A percentile compares a stretch with the other conserved stretches of the same genome.
Evolutionary conservation across 345 rosid genomes (phyloP).

Genomic region (Syzygium aqueum): DNA sequence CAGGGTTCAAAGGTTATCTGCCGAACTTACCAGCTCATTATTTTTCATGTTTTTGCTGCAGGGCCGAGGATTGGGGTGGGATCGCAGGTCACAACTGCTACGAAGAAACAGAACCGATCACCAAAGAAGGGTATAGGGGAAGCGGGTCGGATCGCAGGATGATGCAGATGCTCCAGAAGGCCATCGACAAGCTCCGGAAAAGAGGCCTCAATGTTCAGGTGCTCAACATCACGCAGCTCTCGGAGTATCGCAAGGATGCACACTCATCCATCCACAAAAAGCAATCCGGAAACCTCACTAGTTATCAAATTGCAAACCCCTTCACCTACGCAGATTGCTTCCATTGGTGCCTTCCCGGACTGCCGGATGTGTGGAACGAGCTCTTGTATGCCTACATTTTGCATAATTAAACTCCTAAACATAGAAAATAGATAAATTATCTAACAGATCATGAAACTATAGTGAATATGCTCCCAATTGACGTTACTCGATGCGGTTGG

Average conservation of each 20-base stretch:
- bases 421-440: background rate
- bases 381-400: slow-evolving; percentile 56
- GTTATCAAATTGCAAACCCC: slow-evolving; percentile 41
- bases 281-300: slow-evolving; percentile 51
- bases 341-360: slow-evolving; percentile 96
- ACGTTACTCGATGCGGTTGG: background rate
- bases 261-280: slow-evolving; percentile 60
- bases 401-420: background rate
- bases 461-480: background rate
- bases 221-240: slow-evolving; percentile 67
- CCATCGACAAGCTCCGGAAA: slow-evolving; percentile 20
- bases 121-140: slow-evolving; percentile 40
- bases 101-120: slow-evolving; percentile 40
- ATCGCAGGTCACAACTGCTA: slow-evolving; percentile 40
- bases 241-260: slow-evolving; percentile 76
- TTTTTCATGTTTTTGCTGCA: background rate
- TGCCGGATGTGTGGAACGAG: slow-evolving; percentile 89
- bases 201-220: slow-evolving; percentile 45
- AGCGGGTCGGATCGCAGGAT: slow-evolving; percentile 35
- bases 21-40: background rate
- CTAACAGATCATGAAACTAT: background rate
- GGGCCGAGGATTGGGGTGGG: slow-evolving; percentile 81
- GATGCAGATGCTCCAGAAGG: slow-evolving; percentile 39
- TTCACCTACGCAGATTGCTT: slow-evolving; percentile 71
- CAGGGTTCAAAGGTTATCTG: background rate